These are phyloP conservation scores for Cyberlindnera maritima DNA, from an alignment of 805 yeast genomes.

Conservation along the genomic window DNA sequence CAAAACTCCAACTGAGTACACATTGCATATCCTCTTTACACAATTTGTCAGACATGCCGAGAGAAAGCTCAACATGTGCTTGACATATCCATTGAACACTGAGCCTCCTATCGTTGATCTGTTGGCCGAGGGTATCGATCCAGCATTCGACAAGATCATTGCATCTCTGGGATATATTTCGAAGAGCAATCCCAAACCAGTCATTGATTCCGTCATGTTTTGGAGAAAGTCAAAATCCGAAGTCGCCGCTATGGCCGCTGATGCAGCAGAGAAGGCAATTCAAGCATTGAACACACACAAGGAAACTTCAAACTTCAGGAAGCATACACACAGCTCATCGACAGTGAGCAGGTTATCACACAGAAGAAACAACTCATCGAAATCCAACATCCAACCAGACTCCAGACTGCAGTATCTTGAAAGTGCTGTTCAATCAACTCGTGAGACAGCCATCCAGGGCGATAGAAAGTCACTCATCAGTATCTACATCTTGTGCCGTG, in stretches of 20 bases:
- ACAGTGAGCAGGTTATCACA: constrained; percentile 38
- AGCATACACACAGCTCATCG: constrained; percentile 32
- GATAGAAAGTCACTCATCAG: constrained; percentile 85
- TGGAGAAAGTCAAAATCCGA: constrained; percentile 96
- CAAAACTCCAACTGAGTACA: constrained; percentile 82
- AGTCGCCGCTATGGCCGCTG: constrained; percentile 63
- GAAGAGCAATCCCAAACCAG: constrained; percentile 86
- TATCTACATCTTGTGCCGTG: constrained; percentile 86
- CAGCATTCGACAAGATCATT: constrained; percentile 80
- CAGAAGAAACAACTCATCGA: constrained; percentile 49
- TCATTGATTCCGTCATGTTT: constrained; percentile 95
- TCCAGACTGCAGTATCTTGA: constrained; percentile 50
- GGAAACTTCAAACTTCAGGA: constrained; percentile 21
- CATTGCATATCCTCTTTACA: constrained; percentile 89
- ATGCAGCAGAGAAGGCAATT: constrained; percentile 44
- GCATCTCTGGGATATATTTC: constrained; percentile 90
- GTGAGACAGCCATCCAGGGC: constrained; percentile 73
- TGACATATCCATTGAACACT: constrained; percentile 57
- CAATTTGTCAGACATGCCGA: constrained; percentile 95
- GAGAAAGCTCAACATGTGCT: constrained; percentile 71
- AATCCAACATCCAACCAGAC: constrained; percentile 39
- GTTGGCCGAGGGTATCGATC: constrained; percentile 83
- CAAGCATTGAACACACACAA: constrained; percentile 32
- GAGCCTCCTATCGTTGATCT: constrained; percentile 81
- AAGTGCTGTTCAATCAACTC: constrained; percentile 40